Conservation (phyloP, 345 rosid genomes). For the Hibiscus mutabilis region DNA sequence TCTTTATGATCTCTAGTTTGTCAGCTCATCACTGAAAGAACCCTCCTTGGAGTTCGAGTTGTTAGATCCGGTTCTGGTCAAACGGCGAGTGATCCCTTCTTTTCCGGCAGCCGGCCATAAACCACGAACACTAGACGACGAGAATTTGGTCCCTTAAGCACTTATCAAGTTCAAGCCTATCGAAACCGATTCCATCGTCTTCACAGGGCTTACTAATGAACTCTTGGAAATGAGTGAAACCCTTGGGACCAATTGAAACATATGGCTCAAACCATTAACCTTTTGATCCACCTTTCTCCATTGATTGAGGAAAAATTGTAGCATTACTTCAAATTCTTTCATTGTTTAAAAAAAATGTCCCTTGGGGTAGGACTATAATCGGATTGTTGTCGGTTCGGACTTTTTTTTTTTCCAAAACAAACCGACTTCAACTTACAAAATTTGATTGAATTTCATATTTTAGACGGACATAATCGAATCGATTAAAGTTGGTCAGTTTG, state of each 20-base stretch:
- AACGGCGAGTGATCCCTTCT: conserved; percentile 62
- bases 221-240: conserved; percentile 58
- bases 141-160: conserved; percentile 83
- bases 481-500: too few species aligned
- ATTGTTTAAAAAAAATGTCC: neutral
- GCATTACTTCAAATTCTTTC: neutral
- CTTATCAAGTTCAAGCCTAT: conserved; percentile 71
- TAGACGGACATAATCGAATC: too few species aligned
- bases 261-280: conserved; percentile 6
- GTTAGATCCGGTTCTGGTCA: conserved; percentile 55
- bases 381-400: too few species aligned
- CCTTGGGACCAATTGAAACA: conserved; percentile 19
- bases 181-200: conserved; percentile 57
- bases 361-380: too few species aligned
- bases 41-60: conserved; percentile 76
- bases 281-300: neutral
- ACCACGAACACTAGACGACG: conserved; percentile 58
- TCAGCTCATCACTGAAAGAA: conserved; percentile 75
- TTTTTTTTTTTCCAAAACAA: too few species aligned
- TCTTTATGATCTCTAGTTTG: conserved; percentile 46
- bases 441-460: too few species aligned
- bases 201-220: conserved; percentile 68
- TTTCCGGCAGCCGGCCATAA: conserved; percentile 43
- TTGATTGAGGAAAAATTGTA: neutral
- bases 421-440: too few species aligned